phyloP scores from a whole-genome alignment of 148 eudicot species.

The Rhododendron henanense region DNA sequence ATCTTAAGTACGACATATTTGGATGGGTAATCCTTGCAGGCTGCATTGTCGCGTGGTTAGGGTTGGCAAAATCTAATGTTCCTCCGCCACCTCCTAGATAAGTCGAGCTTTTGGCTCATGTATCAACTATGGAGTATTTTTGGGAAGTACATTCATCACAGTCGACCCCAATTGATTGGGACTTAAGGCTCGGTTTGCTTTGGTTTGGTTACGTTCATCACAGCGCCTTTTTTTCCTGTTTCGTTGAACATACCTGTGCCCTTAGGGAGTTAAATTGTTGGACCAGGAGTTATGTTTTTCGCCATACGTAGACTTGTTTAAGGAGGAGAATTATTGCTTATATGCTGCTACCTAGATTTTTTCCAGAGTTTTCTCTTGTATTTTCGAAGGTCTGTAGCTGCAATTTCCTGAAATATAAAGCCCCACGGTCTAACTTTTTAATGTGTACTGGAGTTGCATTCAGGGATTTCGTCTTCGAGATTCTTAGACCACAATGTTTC shows the following conservation, averaged over 20 bases:
- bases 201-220: not conserved
- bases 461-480: not conserved
- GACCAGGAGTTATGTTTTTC: not conserved
- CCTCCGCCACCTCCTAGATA: conserved; percentile 74
- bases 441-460: not conserved
- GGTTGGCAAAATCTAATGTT: conserved; percentile 61
- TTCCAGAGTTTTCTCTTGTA: not conserved
- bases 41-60: conserved; percentile 70
- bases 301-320: not conserved
- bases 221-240: not conserved
- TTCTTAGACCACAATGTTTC: not conserved
- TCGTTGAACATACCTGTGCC: not conserved
- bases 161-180: no score
- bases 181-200: no score
- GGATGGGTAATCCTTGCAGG: conserved; percentile 70
- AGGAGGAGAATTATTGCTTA: not conserved
- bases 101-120: conserved; percentile 1
- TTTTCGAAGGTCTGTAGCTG: not conserved
- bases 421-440: not conserved
- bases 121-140: not conserved
- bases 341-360: not conserved
- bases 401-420: not conserved
- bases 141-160: not conserved
- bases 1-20: conserved; percentile 47
- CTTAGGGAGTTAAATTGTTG: not conserved